phyloP scores from a whole-genome alignment of 2,329 filamentous ascomycete species.

The Penicillium occitanis region DNA sequence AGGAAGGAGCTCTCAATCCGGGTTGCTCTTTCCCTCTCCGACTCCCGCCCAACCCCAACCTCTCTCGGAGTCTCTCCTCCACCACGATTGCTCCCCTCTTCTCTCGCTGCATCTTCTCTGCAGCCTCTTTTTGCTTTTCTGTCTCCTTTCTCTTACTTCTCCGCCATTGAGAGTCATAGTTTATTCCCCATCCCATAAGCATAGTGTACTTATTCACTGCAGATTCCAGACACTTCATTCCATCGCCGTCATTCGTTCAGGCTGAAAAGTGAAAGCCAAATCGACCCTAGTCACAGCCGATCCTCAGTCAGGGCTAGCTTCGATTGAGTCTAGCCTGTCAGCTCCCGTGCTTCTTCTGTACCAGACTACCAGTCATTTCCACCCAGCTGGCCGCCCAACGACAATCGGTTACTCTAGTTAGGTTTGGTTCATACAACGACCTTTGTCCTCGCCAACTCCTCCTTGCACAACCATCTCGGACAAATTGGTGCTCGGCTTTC shows the following conservation, averaged over 20 bases:
- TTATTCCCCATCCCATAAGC: background rate
- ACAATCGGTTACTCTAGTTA: background rate
- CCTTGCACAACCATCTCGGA: slow-evolving; percentile 3
- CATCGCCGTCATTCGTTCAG: background rate
- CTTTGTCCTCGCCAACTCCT: slow-evolving; percentile 7
- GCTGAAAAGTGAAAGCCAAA: background rate
- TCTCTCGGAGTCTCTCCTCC: background rate
- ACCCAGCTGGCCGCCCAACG: slow-evolving; percentile 16
- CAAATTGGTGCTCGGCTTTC: slow-evolving; percentile 15
- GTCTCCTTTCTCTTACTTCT: slow-evolving; percentile 22
- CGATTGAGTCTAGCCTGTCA: slow-evolving; percentile 5
- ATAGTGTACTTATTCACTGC: background rate
- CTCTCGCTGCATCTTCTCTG: background rate
- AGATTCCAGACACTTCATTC: background rate
- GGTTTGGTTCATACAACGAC: slow-evolving; percentile 1
- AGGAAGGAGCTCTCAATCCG: slow-evolving; percentile 4
- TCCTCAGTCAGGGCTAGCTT: slow-evolving; percentile 11
- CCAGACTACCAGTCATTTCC: slow-evolving; percentile 11
- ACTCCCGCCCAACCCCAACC: background rate
- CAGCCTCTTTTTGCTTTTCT: background rate
- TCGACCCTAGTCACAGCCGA: background rate
- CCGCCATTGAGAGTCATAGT: slow-evolving; percentile 14
- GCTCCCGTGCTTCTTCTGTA: background rate
- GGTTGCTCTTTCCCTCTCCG: slow-evolving; percentile 14
- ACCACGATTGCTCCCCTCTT: background rate